Base-by-base conservation (phyloP, 352 stramenopile genomes). In the Phytophthora sp. region DNA sequence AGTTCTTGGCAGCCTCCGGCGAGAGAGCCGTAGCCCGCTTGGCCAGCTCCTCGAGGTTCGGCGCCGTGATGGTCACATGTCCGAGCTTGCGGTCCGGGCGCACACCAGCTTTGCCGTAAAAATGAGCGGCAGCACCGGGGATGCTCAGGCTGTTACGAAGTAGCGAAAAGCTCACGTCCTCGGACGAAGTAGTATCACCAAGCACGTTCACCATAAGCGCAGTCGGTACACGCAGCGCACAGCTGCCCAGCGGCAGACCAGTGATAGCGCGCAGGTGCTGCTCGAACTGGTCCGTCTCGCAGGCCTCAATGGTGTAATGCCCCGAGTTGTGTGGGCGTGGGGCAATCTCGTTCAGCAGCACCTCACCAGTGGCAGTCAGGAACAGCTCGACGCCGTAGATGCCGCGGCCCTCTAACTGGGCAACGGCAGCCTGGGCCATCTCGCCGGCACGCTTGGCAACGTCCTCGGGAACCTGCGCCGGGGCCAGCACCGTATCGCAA, bases 231-330 rank as follows among this genome's bases (percentile, higher is more conserved):
- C 88, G 83, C 61, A 99, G 74, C 15, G 88, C 81, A 57, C 95
- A 98, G 62, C 88, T 89, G 31, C 97, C 97, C 8, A 99, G 82
- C n/a, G 95, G 95, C 49, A 99, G 80, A 0, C 89, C 95, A 52
- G 92, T 89, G 29, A 99, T 86, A 13, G 91, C 96, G 54, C 97
- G 89, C 57, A 99, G 64, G 77, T 99, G 97, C 85, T 99, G 98
- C 77, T 99, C 97, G 80, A 99, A 99, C 80, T 99, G 97, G 76
- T 96, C 93, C 5, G 95, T 96, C 36, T 97, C 91, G 68, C 97
- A 99, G 15, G 97, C 96, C 77, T 99, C 97, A 74, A 99, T 98
- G 38, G 97, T 99, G 80, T 99, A 99, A 80, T 99, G 97, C n/a
- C 97, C 97, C n/a, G 96, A 99, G 81, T 99, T 99, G 82, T 99